Evolutionary conservation across 306 rosid species (phyloP), one percentile per base, ranked within the genome.

Genomic region (Calophaca sinica): DNA sequence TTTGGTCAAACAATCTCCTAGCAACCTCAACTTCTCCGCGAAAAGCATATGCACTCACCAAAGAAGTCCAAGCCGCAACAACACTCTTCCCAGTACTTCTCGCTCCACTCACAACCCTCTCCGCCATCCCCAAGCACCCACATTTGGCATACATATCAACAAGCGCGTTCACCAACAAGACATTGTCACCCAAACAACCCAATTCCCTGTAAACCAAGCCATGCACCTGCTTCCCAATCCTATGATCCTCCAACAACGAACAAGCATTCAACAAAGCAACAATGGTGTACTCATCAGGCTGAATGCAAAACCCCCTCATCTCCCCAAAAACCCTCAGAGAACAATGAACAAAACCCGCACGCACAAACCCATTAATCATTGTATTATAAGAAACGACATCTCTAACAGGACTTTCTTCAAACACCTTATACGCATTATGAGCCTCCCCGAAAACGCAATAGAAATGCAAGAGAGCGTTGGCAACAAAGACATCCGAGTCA

Each of bases 71-170:
- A 67, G 84, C 86, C 4, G 31, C 63, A 65, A 67, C 74, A 54
- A 14, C 72, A 59, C 75, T 48, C 63, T 66, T 79, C 48, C 54
- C 66, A 65, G 4, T 33, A 33, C 4, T 44, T 31, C 52, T 72
- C 69, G 52, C 33, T 51, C 46, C 55, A 42, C 49, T 54, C 65
- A 75, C 28, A 68, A 82, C 80, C 45, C 58, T 82, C 60, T 82
- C 77, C 0, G 88, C 88, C 72, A 67, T 52, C 39, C 55, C 78
- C 70, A 79, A 70, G 55, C 62, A 46, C 73, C 86, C 80, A 67
- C 86, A 79, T 75, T 82, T 85, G 0, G 86, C 86, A 15, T 85
- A 85, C 86, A 85, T 79, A 72, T 85, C 84, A 49, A 85, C 80
- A 46, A 85, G 71, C 1, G 86, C 72, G 6, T 75, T 85, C 76